Evolutionary conservation across 306 rosid genomes (phyloP).

Genomic region (Fagus crenata): DNA sequence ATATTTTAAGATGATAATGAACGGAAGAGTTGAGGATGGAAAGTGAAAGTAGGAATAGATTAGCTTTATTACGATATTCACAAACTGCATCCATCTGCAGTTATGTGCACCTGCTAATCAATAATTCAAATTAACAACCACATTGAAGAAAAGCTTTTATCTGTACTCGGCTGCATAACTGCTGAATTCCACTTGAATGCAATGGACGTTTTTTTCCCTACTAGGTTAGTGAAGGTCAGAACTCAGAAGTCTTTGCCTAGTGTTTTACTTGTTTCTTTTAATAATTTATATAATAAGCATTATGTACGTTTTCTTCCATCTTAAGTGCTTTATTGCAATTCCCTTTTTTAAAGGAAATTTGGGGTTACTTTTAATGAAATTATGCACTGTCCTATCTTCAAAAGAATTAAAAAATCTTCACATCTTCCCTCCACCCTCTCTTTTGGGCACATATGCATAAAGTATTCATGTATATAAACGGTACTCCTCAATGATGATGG

Average conservation of each 20-base stretch:
- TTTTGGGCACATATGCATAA: not conserved
- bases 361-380: not conserved
- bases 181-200: conserved; percentile 13
- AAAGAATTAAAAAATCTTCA: not conserved
- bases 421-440: not conserved
- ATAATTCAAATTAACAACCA: not conserved
- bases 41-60: not conserved
- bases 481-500: not conserved
- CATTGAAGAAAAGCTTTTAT: conserved; percentile 4
- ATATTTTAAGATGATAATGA: not conserved
- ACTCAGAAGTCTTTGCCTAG: conserved; percentile 31
- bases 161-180: not conserved
- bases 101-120: not conserved
- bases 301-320: conserved; percentile 21
- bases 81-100: not conserved
- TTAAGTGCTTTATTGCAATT: conserved; percentile 12
- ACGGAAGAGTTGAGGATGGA: not conserved
- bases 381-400: not conserved
- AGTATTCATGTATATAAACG: not conserved
- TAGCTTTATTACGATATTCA: not conserved
- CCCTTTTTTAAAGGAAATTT: conserved; percentile 7
- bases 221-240: conserved; percentile 47
- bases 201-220: conserved; percentile 23
- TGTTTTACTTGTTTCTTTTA: conserved; percentile 3
- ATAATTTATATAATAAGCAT: not conserved